These are phyloP conservation scores for Zopfochytrium polystomum DNA, from an alignment of 371 early-diverging fungal species.

Conservation along the genomic window DNA sequence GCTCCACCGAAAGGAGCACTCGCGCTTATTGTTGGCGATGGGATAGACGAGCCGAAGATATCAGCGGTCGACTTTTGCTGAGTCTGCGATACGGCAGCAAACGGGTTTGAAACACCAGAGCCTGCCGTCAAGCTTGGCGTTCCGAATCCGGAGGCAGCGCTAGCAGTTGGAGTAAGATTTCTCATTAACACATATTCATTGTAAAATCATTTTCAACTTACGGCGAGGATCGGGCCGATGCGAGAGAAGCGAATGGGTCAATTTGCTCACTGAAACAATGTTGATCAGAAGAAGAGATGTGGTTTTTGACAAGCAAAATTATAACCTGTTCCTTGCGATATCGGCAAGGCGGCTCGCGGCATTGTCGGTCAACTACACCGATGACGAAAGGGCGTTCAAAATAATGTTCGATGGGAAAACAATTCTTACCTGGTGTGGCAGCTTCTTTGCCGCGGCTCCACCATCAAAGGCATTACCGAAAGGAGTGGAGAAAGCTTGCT, in stretches of 20 bases:
- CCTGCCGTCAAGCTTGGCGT: too few species aligned
- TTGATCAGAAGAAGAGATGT: background rate
- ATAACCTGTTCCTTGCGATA: constrained; percentile 47
- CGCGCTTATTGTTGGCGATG: too few species aligned
- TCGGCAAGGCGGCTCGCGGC: constrained; percentile 34
- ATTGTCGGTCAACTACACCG: background rate
- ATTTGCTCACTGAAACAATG: constrained; percentile 31
- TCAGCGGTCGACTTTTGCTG: too few species aligned
- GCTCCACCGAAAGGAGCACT: too few species aligned
- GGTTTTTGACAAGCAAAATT: background rate
- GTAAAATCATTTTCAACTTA: too few species aligned
- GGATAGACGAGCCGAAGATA: too few species aligned
- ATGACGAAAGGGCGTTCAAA: too few species aligned
- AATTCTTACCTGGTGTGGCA: constrained; percentile 28
- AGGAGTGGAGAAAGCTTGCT: constrained; percentile 10
- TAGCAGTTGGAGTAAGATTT: too few species aligned
- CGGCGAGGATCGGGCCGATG: constrained; percentile 19
- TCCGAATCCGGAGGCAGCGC: too few species aligned
- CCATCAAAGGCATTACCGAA: constrained; percentile 42
- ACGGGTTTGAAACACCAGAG: too few species aligned
- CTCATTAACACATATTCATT: too few species aligned
- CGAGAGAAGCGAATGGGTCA: constrained; percentile 51
- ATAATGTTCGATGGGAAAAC: constrained; percentile 22
- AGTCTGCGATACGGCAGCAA: too few species aligned
- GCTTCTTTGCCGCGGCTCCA: constrained; percentile 31